These are phyloP conservation scores for Flueggea neowawraea DNA, from an alignment of 441 rosid species.

Conservation along the genomic window DNA sequence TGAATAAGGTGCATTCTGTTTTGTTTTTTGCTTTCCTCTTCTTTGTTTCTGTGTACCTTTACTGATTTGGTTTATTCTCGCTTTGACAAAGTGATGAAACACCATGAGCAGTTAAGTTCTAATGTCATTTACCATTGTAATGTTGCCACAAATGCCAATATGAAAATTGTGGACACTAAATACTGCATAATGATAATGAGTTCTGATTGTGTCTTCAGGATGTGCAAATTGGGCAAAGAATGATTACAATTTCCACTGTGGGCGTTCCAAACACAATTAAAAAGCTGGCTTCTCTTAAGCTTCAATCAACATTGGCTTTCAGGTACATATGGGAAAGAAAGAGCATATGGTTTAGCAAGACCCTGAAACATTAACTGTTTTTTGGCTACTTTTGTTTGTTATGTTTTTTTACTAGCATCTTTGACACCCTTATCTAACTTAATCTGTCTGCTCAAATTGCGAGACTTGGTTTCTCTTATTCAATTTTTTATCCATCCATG, in stretches of 20 bases:
- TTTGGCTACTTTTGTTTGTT: too few species aligned
- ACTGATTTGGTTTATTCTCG: background rate
- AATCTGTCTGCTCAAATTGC: too few species aligned
- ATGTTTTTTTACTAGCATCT: too few species aligned
- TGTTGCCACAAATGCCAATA: too few species aligned
- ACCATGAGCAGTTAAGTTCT: too few species aligned
- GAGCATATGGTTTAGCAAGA: too few species aligned
- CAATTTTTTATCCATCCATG: too few species aligned
- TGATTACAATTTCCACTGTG: conserved; percentile 95
- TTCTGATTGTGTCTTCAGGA: conserved; percentile 46
- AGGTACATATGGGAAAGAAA: conserved; percentile 40
- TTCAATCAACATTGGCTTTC: conserved; percentile 97
- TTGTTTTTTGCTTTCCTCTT: background rate
- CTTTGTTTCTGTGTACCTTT: conserved; percentile 6
- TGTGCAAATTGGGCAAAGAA: conserved; percentile 92
- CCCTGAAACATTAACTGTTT: too few species aligned
- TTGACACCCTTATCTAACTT: too few species aligned
- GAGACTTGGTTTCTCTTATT: too few species aligned
- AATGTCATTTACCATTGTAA: too few species aligned
- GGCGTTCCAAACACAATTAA: conserved; percentile 97
- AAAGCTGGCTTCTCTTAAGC: conserved; percentile 87
- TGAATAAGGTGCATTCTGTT: conserved; percentile 61
- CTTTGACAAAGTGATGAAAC: too few species aligned
- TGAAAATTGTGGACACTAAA: conserved; percentile 10
- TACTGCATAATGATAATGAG: background rate